Base-by-base conservation (phyloP, 441 rosid species). In the Populus trichocarpa region DNA sequence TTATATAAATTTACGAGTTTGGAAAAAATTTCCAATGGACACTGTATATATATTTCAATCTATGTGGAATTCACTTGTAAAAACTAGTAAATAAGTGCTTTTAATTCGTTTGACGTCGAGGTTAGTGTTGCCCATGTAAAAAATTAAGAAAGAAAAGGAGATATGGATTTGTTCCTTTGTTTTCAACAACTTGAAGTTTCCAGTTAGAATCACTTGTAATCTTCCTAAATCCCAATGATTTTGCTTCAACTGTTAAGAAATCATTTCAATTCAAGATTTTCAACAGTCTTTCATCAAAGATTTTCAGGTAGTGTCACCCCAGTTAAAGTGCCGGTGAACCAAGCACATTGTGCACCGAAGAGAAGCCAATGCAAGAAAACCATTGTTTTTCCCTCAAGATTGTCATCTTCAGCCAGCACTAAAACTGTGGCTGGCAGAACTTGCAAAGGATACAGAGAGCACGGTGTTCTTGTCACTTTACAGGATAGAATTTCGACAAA, bases 401-500 rank as follows among this genome's bases (percentile, higher is more conserved):
- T 14, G 76, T 46, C 23, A 6, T 46, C 46, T 18, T 61, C 25
- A 26, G 38, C 42, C n/a, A 70, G 8, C 8, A 33, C 20, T 2
- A 22, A 42, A 14, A 64, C 30, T 18, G 30, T 35, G 32, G 10
- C 4, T 25, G 65, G 40, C 25, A 71, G 14, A 69, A 23, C 22
- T 16, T 16, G 23, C 13, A 68, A 20, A 20, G 3, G 63, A 16
- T 26, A 50, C 5, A 42, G 42, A 20, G 67, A 46, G 35, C 18
- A 33, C 2, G 11, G 36, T 8, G n/a, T 75, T 77, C 50, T 46
- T 33, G 76, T 36, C 59, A 50, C 63, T n/a, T 12, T 66, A 66
- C 53, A 70, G 53, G 50, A 74, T 65, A 67, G 26, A 14, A 6
- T 13, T 68, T 26, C 69, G 10, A 67, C 85, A 74, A 67, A 67